Conservation (phyloP, 108 stramenopile species). For the Ochromonas danica region DNA sequence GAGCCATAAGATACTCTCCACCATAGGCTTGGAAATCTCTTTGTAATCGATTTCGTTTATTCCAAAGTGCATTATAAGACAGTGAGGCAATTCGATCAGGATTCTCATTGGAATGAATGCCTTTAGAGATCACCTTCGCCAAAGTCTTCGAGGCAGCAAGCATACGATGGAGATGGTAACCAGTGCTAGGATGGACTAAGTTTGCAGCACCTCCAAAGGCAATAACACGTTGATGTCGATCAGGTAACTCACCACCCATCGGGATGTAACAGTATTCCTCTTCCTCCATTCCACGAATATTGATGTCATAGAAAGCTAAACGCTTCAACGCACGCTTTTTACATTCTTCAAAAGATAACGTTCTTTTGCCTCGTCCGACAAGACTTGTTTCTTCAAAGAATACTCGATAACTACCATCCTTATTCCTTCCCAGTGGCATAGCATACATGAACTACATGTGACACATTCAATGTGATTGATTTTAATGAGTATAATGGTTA, state of each 20-base stretch:
- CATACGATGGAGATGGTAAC: constrained; percentile 45
- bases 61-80: constrained; percentile 85
- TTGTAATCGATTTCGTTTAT: constrained; percentile 49
- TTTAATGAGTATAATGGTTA: background rate
- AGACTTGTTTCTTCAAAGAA: constrained; percentile 90
- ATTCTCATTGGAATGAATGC: constrained; percentile 42
- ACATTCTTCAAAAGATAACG: constrained; percentile 78
- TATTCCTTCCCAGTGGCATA: constrained; percentile 77
- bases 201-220: constrained; percentile 82
- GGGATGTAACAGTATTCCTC: constrained; percentile 93
- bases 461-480: constrained; percentile 45
- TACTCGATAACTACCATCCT: constrained; percentile 48
- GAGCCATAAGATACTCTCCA: constrained; percentile 13
- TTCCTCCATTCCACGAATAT: constrained; percentile 73
- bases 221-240: constrained; percentile 76
- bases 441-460: constrained; percentile 95
- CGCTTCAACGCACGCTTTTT: constrained; percentile 76
- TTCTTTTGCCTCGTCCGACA: constrained; percentile 59
- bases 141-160: constrained; percentile 51
- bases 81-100: constrained; percentile 72
- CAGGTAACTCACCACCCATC: constrained; percentile 87
- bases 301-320: constrained; percentile 75
- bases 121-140: constrained; percentile 66
- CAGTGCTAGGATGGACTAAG: constrained; percentile 90
- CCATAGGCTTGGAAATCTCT: constrained; percentile 21